These are phyloP conservation scores for Coprinopsis cinerea DNA, from an alignment of 768 basidiomycete genomes.

Conservation along the genomic window DNA sequence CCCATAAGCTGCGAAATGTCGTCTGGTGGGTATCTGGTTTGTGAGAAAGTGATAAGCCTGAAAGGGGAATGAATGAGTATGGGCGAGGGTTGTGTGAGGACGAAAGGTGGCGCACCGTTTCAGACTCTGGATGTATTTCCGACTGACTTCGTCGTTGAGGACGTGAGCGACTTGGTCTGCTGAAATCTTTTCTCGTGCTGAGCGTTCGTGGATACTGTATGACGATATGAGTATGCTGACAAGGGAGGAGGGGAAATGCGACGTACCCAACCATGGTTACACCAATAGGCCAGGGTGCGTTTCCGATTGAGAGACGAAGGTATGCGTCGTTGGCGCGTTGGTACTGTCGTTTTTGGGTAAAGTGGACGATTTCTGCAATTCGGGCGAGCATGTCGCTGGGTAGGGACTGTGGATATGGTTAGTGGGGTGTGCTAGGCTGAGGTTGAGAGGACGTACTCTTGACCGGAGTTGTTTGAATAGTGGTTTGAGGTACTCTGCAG, in stretches of 20 bases:
- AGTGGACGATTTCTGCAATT: slow-evolving; percentile 89
- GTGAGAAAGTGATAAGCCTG: slow-evolving; percentile 91
- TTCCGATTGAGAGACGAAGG: slow-evolving; percentile 93
- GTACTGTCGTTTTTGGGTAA: slow-evolving; percentile 96
- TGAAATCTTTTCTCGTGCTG: slow-evolving; percentile 96
- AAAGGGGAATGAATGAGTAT: slow-evolving; percentile 1
- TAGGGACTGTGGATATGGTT: slow-evolving; percentile 45
- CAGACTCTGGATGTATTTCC: slow-evolving; percentile 97
- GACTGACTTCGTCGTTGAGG: slow-evolving; percentile 95
- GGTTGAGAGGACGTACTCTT: slow-evolving; percentile 50
- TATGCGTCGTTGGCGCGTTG: slow-evolving; percentile 97
- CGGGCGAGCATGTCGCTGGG: slow-evolving; percentile 79
- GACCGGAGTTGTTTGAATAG: slow-evolving; percentile 88
- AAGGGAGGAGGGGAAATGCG: no score
- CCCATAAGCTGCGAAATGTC: slow-evolving; percentile 94
- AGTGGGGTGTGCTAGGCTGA: background rate
- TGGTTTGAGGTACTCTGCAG: slow-evolving; percentile 94
- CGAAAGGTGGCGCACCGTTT: slow-evolving; percentile 58
- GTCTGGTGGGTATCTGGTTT: slow-evolving; percentile 92
- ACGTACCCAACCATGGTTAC: slow-evolving; percentile 98
- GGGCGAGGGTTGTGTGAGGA: background rate
- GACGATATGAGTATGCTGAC: no score
- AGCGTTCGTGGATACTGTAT: slow-evolving; percentile 90
- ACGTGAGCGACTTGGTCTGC: slow-evolving; percentile 97
- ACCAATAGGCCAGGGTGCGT: slow-evolving; percentile 99